phyloP scores from a whole-genome alignment of 2,329 filamentous ascomycete genomes.

The Phoma sp. region DNA sequence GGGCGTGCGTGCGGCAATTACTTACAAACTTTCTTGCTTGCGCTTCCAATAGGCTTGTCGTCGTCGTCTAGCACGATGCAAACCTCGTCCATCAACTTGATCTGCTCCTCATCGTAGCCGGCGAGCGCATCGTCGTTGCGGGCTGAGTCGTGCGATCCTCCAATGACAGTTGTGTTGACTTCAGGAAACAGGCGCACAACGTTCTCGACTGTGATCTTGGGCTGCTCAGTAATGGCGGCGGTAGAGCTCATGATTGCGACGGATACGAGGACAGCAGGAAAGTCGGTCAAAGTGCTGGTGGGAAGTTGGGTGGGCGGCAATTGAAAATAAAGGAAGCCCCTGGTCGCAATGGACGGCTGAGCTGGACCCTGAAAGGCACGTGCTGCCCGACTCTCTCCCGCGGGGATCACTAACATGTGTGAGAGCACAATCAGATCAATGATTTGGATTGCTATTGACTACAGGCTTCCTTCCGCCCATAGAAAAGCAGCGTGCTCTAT shows the following conservation, averaged over 20 bases:
- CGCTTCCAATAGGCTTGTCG: conserved; percentile 90
- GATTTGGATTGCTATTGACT: conserved; percentile 18
- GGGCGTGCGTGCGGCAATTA: conserved; percentile 29
- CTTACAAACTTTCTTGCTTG: conserved; percentile 96
- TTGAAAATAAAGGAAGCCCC: conserved; percentile 4
- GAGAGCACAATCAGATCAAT: neutral
- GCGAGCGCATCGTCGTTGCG: conserved; percentile 72
- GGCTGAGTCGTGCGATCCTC: conserved; percentile 65
- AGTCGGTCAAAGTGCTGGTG: conserved; percentile 11
- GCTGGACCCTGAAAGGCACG: conserved; percentile 15
- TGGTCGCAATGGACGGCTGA: neutral
- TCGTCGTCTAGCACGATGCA: conserved; percentile 96
- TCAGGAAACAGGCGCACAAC: conserved; percentile 91
- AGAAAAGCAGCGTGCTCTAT: conserved; percentile 15
- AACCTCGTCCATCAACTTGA: conserved; percentile 96
- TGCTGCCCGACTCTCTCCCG: conserved; percentile 2
- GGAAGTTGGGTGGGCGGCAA: conserved; percentile 11
- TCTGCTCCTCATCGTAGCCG: conserved; percentile 97
- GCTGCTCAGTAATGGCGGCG: conserved; percentile 47
- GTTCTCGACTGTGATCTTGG: conserved; percentile 81
- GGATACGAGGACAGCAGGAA: neutral
- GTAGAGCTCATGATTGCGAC: conserved; percentile 43
- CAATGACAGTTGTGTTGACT: conserved; percentile 67
- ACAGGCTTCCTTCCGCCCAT: conserved; percentile 6
- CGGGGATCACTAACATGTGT: neutral